Evolutionary conservation across 176 grass and related monocot genomes (phyloP).

Genomic region (Dendrocalamus sinicus): DNA sequence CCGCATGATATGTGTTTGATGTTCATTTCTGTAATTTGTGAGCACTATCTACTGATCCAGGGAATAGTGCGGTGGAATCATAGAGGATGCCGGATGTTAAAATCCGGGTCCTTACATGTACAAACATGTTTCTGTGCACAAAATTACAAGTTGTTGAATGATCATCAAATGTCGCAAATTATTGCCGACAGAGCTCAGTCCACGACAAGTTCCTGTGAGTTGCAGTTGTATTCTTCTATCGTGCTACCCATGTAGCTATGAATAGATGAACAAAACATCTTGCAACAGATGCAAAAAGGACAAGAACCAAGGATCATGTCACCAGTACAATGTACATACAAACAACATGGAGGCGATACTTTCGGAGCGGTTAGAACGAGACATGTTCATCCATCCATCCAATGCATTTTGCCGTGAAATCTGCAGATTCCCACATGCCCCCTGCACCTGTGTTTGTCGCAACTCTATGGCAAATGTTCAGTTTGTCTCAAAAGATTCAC

Average conservation of each 20-base stretch:
- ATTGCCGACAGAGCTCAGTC: not conserved
- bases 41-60: no score
- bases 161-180: not conserved
- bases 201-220: not conserved
- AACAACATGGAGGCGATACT: not conserved
- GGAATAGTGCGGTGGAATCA: no score
- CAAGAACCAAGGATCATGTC: not conserved
- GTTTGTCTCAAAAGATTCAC: slow-evolving; percentile 28
- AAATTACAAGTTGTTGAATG: not conserved
- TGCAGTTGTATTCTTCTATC: not conserved
- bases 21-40: no score
- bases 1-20: no score
- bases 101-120: no score
- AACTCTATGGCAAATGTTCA: slow-evolving; percentile 20
- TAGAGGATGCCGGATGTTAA: no score
- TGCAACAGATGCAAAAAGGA: not conserved
- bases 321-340: not conserved
- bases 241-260: not conserved
- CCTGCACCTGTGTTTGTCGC: slow-evolving; percentile 31
- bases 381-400: not conserved
- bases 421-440: not conserved
- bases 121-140: not conserved
- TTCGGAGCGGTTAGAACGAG: not conserved
- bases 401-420: slow-evolving; percentile 22
- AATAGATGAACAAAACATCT: not conserved